Base-by-base conservation (phyloP, 2,329 filamentous ascomycete genomes). In the Diaporthe aspalathi region DNA sequence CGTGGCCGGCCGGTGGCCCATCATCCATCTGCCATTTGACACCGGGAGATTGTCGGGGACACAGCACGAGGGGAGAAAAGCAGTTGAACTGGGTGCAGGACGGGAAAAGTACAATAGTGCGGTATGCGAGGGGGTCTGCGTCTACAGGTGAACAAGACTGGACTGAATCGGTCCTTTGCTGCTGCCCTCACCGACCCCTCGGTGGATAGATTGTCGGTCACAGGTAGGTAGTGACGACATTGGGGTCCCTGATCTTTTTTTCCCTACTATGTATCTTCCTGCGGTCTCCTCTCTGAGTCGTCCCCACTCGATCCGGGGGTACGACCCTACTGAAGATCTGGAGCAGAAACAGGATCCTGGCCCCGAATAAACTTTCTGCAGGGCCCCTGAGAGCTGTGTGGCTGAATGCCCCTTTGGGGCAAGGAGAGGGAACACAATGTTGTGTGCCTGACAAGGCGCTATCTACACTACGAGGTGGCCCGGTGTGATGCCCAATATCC, bases 401-500 rank as follows among this genome's bases (percentile, higher is more conserved):
- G 20, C 56, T 9, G 3, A 8, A 6, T 45, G 35, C 54, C n/a
- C 35, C 54, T 43, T 29, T 29, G 40, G 40, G 57, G 40, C 40
- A 20, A 63, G 20, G n/a, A 24, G 27, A 22, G 12, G 60, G 20
- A n/a, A 35, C 27, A 12, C 43, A 8, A 11, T 60, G 54, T 20
- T 60, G 54, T 17, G 60, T 63, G 60, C 60, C 60, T 63, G 60
- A 63, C 43, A 17, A 49, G 60, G 45, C 43, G 43, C 60, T 24
- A 63, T 63, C n/a, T 45, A 45, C 35, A 12, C n/a, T 45, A 45
- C 35, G 9, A 38, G 43, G 27, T 35, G 60, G 60, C 22, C 60
- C 40, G 40, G 43, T 63, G 60, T 63, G 60, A 63, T 63, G 60
- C 60, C 60, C 60, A 49, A 63, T 49, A 63, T 63, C 60, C 60